Conservation (phyloP, 2,329 filamentous ascomycete species). For the Mycocentrospora acerina region DNA sequence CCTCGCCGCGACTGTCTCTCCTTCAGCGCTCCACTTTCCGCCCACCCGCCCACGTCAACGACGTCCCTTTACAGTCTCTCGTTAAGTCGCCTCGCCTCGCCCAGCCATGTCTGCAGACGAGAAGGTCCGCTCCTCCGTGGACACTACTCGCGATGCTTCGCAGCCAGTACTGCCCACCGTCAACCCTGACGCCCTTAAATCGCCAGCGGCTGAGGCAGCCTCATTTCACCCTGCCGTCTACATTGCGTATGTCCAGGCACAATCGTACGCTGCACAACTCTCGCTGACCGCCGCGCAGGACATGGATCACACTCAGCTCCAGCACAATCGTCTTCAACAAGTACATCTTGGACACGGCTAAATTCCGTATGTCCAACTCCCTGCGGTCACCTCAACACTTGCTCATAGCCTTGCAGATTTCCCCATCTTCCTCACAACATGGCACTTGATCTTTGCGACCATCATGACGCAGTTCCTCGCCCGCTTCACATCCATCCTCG, state of each 20-base stretch:
- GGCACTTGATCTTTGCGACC: constrained; percentile 91
- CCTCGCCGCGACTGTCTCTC: constrained; percentile 19
- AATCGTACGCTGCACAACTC: constrained; percentile 35
- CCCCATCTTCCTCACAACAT: constrained; percentile 77
- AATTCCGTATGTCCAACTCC: constrained; percentile 68
- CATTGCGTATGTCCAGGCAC: constrained; percentile 60
- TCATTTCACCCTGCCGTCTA: constrained; percentile 81
- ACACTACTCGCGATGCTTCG: constrained; percentile 64
- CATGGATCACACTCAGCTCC: constrained; percentile 91
- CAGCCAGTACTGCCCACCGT: constrained; percentile 73
- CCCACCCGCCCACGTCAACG: constrained; percentile 11
- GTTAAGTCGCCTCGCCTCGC: constrained; percentile 19
- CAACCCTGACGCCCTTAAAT: constrained; percentile 74
- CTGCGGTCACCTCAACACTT: constrained; percentile 3
- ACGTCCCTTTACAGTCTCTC: constrained; percentile 21
- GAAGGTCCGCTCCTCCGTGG: constrained; percentile 81
- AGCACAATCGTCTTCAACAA: constrained; percentile 99
- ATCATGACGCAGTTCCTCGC: constrained; percentile 93
- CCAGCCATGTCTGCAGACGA: constrained; percentile 63
- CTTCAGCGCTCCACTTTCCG: constrained; percentile 15
- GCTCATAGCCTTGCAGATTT: constrained; percentile 36
- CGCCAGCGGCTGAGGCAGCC: constrained; percentile 59
- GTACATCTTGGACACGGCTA: constrained; percentile 84
- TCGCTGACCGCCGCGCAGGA: constrained; percentile 53
- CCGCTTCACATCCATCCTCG: constrained; percentile 83